Base-by-base conservation (phyloP, 306 rosid genomes). In the Vigna trinervia region DNA sequence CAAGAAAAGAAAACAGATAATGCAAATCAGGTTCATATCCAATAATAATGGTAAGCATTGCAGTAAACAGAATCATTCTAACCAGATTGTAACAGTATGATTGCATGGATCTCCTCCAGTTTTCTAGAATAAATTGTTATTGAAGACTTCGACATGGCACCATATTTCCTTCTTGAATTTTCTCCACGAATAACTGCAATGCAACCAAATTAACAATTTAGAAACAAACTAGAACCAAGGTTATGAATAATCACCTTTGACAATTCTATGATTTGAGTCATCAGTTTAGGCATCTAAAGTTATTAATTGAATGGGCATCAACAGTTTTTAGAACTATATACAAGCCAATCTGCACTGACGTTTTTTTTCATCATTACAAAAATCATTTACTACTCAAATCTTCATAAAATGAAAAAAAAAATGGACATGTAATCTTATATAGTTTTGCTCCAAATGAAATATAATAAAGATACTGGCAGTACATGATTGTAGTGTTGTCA, bases 161-260 rank as follows among this genome's bases (percentile, higher is more conserved):
- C 81, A 79, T 63, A 53, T 71, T 84, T 87, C 77, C 82, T 79
- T 82, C 90, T 91, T 36, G 76, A 67, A 78, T 77, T 83, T 89
- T 90, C 97, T 58, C 93, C 91, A 51, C 81, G 93, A 83, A 82
- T 78, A 80, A 87, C 98, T 96, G 97, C 86, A 86, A 73, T 41
- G 62, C 36, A 63, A 74, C 50, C 56, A 69, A 74, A 26, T n/a
- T 48, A 66, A 19, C 36, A 56, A 34, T 28, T 39, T 39, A 80
- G 45, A 64, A 50, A 78, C 6, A 51, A 78, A 73, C 28, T 32
- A 66, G 32, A 73, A 57, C 70, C 51, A 50, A 54, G 64, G 71
- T 60, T 30, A 38, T 12, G 41, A 54, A 38, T 39, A 67, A 73
- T 36, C 22, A 56, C 17, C 70, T 4, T 50, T 47, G 61, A 80